phyloP scores from a whole-genome alignment of 805 yeast species.

The Pichia deserticola region DNA sequence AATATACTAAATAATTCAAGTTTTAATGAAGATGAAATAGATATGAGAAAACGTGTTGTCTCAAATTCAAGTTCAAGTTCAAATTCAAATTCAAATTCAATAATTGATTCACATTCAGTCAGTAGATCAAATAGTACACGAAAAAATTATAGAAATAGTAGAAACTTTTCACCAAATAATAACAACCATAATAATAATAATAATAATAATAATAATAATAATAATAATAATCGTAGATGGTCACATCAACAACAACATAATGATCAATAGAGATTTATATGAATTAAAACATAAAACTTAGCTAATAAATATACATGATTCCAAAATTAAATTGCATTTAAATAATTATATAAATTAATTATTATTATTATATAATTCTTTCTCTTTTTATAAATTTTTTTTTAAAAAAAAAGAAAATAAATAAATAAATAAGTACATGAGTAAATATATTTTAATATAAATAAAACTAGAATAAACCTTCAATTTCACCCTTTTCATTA shows the following conservation, averaged over 20 bases:
- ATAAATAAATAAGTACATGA: too few species aligned
- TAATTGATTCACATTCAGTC: background rate
- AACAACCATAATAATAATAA: background rate
- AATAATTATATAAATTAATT: too few species aligned
- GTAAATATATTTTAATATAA: too few species aligned
- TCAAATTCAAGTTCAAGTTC: background rate
- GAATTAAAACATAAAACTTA: too few species aligned
- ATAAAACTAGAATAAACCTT: conserved; percentile 64
- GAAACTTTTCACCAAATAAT: background rate
- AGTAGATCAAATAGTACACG: conserved; percentile 1
- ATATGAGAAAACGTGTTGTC: background rate
- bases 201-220: background rate
- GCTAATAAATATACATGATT: too few species aligned
- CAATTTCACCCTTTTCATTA: conserved; percentile 82
- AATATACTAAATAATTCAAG: background rate
- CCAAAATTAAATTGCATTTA: too few species aligned
- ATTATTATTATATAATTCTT: too few species aligned
- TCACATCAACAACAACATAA: background rate
- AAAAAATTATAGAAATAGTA: conserved; percentile 3
- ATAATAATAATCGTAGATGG: background rate
- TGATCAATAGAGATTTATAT: background rate
- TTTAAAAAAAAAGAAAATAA: too few species aligned
- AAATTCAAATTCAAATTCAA: background rate
- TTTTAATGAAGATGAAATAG: background rate
- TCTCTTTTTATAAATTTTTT: too few species aligned